Evolutionary conservation across 2,329 filamentous ascomycete species (phyloP).

Genomic region (Neofusicoccum sp.): DNA sequence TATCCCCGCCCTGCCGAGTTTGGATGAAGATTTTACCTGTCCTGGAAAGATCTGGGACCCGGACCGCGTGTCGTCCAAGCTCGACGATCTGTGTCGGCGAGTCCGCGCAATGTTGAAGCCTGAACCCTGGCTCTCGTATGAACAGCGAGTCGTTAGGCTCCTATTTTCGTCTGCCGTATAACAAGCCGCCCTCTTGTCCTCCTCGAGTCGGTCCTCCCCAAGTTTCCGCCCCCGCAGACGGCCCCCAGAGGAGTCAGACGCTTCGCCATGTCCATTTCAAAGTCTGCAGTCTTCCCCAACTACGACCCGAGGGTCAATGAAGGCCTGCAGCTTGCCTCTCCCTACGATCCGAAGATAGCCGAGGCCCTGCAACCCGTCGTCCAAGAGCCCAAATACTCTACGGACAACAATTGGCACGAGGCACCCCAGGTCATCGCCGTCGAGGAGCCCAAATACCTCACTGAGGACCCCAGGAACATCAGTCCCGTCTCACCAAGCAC

Average conservation of each 20-base stretch:
- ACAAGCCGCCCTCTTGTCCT: background rate
- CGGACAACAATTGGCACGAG: conserved; percentile 10
- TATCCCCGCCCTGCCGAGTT: background rate
- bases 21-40: background rate
- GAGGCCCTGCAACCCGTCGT: background rate
- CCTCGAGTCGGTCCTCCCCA: background rate
- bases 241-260: background rate
- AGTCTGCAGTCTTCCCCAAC: background rate
- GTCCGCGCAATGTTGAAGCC: background rate
- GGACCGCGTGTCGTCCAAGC: background rate
- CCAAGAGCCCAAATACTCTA: background rate
- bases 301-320: background rate
- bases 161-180: background rate
- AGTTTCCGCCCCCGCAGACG: background rate
- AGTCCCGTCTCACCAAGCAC: background rate
- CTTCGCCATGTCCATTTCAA: conserved; percentile 4
- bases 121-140: background rate
- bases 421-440: background rate
- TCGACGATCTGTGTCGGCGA: background rate
- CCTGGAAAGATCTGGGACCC: background rate
- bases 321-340: conserved; percentile 5
- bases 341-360: background rate
- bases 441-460: conserved; percentile 1
- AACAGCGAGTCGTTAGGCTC: background rate
- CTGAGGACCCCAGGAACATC: background rate